Base-by-base conservation (phyloP, 1,284 basidiomycete species). In the Pseudozyma sp. region DNA sequence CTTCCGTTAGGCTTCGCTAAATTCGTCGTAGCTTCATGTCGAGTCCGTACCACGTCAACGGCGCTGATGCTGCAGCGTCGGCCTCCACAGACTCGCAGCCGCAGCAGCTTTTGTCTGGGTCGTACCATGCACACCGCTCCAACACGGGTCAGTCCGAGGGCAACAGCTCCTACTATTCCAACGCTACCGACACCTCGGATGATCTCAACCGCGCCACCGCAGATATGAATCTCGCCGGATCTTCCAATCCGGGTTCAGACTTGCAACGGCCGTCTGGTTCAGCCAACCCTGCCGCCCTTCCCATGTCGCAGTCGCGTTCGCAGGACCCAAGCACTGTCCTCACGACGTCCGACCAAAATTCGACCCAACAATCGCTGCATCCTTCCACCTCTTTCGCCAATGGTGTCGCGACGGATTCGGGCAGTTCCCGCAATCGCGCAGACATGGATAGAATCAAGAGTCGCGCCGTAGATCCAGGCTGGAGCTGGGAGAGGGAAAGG, bases 381-480 rank as follows among this genome's bases (percentile, higher is more conserved):
- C 60, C 69, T 5, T 72, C 69, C n/a, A 67, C 64, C 0, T 73
- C 69, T 3, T 72, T 68, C 24, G 52, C 56, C 43, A 56, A 64
- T 19, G 47, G 56, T 11, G 33, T 53, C 6, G 47, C 45, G 0
- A 33, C 35, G 29, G 65, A 73, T 37, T 13, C 53, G 7, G 53
- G 10, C 48, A 35, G 40, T 43, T 54, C 61, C 30, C 65, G 65
- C 39, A 65, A 46, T n/a, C 72, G 72, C 45, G 67, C 67, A 30
- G 67, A 75, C 42, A 75, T 69, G 67, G 72, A 75, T 17, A 40
- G 72, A 10, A 75, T 75, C 52, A 75, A 75, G 53, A 75, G 72
- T 31, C 63, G 72, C 17, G 72, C 72, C 3, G 72, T 75, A 31
- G 72, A 75, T 60, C 72, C 72, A 44, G 72, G 72, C 4, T 75